These are phyloP conservation scores for Prosopis cineraria DNA, from an alignment of 306 rosid species.

Conservation along the genomic window DNA sequence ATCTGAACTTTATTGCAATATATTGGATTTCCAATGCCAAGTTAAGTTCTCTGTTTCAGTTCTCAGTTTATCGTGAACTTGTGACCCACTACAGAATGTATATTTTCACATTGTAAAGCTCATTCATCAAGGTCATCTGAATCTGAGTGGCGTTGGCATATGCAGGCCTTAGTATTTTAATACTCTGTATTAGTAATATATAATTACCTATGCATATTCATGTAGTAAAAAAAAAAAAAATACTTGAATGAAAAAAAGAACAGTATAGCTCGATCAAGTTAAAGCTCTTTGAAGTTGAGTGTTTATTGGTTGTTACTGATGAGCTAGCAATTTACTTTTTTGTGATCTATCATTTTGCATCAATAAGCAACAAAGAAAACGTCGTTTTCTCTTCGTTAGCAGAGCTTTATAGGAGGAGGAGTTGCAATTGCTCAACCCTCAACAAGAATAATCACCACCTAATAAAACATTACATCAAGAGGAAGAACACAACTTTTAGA, in stretches of 20 bases:
- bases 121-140: not conserved
- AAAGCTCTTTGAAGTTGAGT: not conserved
- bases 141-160: not conserved
- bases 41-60: constrained; percentile 1
- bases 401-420: constrained; percentile 41
- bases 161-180: not conserved
- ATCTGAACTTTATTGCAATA: constrained; percentile 33
- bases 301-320: not conserved
- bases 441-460: constrained; percentile 34
- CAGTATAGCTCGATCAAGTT: not conserved
- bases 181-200: not conserved
- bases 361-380: not conserved
- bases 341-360: not conserved
- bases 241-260: not conserved
- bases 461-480: not conserved
- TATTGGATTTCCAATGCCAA: not conserved
- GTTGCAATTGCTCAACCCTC: constrained; percentile 35
- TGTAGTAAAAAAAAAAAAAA: not conserved
- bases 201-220: constrained; percentile 3
- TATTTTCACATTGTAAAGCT: not conserved
- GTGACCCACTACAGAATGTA: constrained; percentile 13
- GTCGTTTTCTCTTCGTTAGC: constrained; percentile 30
- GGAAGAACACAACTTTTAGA: constrained; percentile 32
- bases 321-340: not conserved
- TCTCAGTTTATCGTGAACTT: constrained; percentile 18